phyloP scores from a whole-genome alignment of 805 yeast species.

The Candida sakaeoensis region DNA sequence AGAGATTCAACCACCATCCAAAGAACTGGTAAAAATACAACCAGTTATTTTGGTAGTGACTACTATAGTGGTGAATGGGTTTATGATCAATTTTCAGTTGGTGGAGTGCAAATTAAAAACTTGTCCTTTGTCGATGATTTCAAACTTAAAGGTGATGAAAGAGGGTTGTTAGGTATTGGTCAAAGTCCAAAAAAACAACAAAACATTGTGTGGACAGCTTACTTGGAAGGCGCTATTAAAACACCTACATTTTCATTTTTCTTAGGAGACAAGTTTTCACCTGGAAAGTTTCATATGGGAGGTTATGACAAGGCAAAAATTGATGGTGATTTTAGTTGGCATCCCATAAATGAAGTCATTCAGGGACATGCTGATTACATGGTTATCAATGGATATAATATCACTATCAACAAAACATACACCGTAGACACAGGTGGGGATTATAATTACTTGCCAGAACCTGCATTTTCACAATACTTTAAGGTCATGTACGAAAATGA shows the following conservation, averaged over 20 bases:
- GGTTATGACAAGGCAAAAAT: slow-evolving; percentile 6
- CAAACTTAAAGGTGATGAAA: neutral
- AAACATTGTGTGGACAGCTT: neutral
- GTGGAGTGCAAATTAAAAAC: neutral
- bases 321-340: slow-evolving; percentile 3
- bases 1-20: neutral
- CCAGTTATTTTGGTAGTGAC: neutral
- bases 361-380: neutral
- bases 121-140: neutral
- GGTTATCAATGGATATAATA: neutral
- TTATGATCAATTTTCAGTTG: neutral
- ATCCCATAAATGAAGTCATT: neutral
- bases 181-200: neutral
- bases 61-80: neutral
- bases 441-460: neutral
- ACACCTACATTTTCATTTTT: slow-evolving; percentile 1
- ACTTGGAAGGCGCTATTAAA: neutral
- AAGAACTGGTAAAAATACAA: neutral
- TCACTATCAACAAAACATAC: neutral
- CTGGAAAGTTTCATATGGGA: slow-evolving; percentile 1
- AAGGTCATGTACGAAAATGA: neutral
- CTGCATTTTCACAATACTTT: neutral
- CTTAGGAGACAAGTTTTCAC: neutral
- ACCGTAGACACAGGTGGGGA: slow-evolving; percentile 1
- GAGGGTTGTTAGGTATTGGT: neutral